Evolutionary conservation across 2,329 filamentous ascomycete species (phyloP).

Genomic region (Beauveria caledonica): DNA sequence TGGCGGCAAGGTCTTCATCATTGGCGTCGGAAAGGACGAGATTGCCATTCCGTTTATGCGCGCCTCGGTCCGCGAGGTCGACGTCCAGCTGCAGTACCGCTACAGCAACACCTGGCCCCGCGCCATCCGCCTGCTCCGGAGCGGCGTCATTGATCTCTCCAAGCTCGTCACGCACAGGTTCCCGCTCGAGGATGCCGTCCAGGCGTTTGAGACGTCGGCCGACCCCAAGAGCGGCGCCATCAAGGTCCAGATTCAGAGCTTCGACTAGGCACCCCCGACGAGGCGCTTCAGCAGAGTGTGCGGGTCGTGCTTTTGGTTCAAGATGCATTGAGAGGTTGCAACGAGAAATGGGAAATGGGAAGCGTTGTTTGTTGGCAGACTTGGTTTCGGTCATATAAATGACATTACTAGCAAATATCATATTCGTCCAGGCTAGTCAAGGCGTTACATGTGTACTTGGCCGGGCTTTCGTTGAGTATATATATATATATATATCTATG

Average conservation of each 20-base stretch:
- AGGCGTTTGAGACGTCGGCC: conserved; percentile 83
- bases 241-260: conserved; percentile 87
- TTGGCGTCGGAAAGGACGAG: conserved; percentile 91
- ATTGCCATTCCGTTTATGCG: conserved; percentile 96
- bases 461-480: too few relatives aligned
- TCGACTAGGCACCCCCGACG: conserved; percentile 32
- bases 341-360: not conserved
- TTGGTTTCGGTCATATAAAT: not conserved
- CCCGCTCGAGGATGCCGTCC: conserved; percentile 73
- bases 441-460: not conserved
- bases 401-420: not conserved
- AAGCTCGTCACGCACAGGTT: conserved; percentile 85
- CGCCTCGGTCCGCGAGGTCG: conserved; percentile 81
- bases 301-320: not conserved
- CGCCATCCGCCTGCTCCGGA: conserved; percentile 80
- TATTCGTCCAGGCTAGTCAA: not conserved
- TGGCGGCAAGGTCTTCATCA: conserved; percentile 93
- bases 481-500: too few relatives aligned
- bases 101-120: conserved; percentile 95
- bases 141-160: conserved; percentile 71
- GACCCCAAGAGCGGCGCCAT: conserved; percentile 91
- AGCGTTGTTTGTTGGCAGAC: not conserved
- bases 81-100: conserved; percentile 93
- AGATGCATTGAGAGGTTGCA: not conserved
- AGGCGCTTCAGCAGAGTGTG: not conserved